Base-by-base conservation (phyloP, 495 filamentous ascomycete species). In the Xylona heveae region DNA sequence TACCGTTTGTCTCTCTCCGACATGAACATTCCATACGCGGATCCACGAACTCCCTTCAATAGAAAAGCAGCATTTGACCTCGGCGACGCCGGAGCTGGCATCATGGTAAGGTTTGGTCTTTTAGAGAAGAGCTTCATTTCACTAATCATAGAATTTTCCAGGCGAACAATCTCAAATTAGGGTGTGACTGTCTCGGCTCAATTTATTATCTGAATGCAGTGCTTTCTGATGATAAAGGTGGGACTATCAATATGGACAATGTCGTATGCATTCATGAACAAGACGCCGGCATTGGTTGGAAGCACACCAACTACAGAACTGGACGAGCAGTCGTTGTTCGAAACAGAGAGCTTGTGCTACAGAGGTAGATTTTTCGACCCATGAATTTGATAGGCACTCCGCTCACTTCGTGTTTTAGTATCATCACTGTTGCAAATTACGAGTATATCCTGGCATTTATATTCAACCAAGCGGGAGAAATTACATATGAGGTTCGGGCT, bases 281-380 rank as follows among this genome's bases (percentile, higher is more conserved):
- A 38, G 72, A 78, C 40, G 59, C 58, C 28, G 77, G 77, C 15
- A 75, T 84, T 24, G 64, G 67, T 3, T 83, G 73, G 66, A 85
- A 85, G 42, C 78, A 85, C 51, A 82, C 73, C 16, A 81, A 85
- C 47, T 80, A 71, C 57, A 67, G 78, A 2, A 80, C 78, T 9
- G 58, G 60, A 25, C 64, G 71, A 0, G 69, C 66, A 1, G 67
- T 73, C 17, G 65, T 79, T 2, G 69, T 64, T 2, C 66, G 78
- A 1, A 60, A 66, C 28, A 64, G 78, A 3, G 73, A 82, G 48
- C 52, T 85, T 0, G 74, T 83, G 6, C 37, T 85, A 22, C 69
- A 71, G 28, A 57, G 59, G 13, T n/a, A n/a, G n/a, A n/a, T n/a
- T n/a, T n/a, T n/a, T n/a, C n/a, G n/a, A n/a, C n/a, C n/a, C n/a